A percentile compares a stretch with the other conserved stretches of the same genome.
phyloP scores from a whole-genome alignment of 2,329 filamentous ascomycete genomes.

The Tolypocladium paradoxum region DNA sequence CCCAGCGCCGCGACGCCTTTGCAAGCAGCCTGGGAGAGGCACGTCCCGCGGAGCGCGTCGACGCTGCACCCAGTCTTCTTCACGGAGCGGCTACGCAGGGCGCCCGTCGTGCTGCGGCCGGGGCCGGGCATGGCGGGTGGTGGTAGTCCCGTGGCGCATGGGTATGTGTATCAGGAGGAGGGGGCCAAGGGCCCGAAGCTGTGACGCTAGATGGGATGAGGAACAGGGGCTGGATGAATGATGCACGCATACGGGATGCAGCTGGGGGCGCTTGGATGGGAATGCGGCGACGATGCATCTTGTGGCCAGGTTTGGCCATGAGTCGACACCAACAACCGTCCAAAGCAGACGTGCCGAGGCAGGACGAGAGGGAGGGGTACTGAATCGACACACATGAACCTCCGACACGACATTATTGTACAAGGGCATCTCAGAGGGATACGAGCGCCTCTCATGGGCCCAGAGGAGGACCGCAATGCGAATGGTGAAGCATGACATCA shows the following conservation, averaged over 20 bases:
- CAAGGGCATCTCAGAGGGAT: neutral
- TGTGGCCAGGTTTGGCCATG: neutral
- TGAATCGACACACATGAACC: neutral
- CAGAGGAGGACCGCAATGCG: neutral
- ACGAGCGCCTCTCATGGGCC: neutral
- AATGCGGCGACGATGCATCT: neutral
- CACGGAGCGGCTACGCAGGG: conserved; percentile 49
- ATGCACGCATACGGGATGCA: neutral
- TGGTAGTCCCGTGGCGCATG: conserved; percentile 40
- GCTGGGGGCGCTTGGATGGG: neutral
- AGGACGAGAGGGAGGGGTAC: neutral
- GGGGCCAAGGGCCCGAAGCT: conserved; percentile 22
- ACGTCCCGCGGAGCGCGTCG: conserved; percentile 40
- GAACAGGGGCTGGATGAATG: conserved; percentile 4
- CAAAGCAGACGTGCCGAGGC: neutral
- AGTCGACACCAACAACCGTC: neutral
- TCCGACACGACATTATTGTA: neutral
- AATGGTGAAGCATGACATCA: neutral
- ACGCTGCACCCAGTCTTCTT: conserved; percentile 67
- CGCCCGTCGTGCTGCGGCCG: conserved; percentile 28
- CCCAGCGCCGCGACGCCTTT: conserved; percentile 1
- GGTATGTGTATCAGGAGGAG: conserved; percentile 47
- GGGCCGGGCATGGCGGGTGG: neutral
- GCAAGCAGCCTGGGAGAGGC: conserved; percentile 15
- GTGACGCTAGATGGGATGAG: conserved; percentile 13